Evolutionary conservation across 345 rosid genomes (phyloP), one percentile per base, ranked within the genome.

Genomic region (Eucalyptus sp.): DNA sequence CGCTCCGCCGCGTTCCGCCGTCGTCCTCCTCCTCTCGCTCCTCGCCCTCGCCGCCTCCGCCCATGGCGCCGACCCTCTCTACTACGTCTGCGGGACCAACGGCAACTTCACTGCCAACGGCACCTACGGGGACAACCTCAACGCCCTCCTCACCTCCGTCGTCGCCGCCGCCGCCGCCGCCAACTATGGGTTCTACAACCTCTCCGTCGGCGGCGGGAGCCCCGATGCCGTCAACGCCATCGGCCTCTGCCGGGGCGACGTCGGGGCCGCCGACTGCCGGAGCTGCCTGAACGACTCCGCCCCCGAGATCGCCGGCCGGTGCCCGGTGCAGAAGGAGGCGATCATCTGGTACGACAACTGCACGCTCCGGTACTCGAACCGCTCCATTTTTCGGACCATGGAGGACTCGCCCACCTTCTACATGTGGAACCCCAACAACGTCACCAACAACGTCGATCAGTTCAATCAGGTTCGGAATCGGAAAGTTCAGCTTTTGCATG

Each of bases 351-450:
- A 15, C 79, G 79, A 8, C 11, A 15, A 31, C 22, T 66, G 79
- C 79, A 66, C 16, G 43, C 79, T 66, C 41, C 43, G 79, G 79
- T 66, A 31, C 79, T 66, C 43, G 79, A 66, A 66, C 18, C 43
- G 43, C 10, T 15, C 79, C 79, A 66, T 66, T 66, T 31, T 66
- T 3, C 5, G 22, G 43, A 3, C 22, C 41, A 4, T 4, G 24
- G 79, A 66, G 79, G 3, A 4, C 3, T 15, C 0, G 22, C 79
- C 79, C 4, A 12, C 6, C 41, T 31, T 4, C 22, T 3, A 1
- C 43, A 4, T 31, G 6, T 1, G 3, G 22, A 31, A 31, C 79
- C 2, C 2, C 25, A 33, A 33, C 0, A 17, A 33, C 2, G 8
- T 71, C 81, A 37, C 81, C 81, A 20, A 20, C 48, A 10, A 37